Evolutionary conservation across 73 alveolate genomes (phyloP).

Genomic region (Paramecium tetraurelia): DNA sequence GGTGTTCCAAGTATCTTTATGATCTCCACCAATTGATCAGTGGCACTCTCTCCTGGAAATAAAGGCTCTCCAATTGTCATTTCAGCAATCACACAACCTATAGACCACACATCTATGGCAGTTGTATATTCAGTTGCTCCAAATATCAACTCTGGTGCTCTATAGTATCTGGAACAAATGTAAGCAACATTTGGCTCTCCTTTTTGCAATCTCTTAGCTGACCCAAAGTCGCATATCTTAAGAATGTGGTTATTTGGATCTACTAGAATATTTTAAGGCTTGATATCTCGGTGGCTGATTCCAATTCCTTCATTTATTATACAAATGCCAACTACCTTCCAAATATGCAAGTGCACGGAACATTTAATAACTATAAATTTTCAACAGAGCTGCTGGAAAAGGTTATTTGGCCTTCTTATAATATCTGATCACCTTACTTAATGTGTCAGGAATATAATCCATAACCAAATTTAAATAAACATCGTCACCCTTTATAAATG

Average conservation of each 20-base stretch:
- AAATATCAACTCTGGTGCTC: slow-evolving; percentile 97
- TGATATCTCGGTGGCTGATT: slow-evolving; percentile 90
- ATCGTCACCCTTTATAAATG: slow-evolving; percentile 57
- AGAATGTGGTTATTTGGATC: slow-evolving; percentile 73
- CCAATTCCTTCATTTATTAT: slow-evolving; percentile 45
- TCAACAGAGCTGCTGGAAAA: slow-evolving; percentile 76
- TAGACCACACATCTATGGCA: slow-evolving; percentile 89
- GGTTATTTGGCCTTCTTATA: slow-evolving; percentile 69
- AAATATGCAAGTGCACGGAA: slow-evolving; percentile 82
- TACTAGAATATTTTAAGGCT: slow-evolving; percentile 83
- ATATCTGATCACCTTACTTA: slow-evolving; percentile 72
- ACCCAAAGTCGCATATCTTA: slow-evolving; percentile 93
- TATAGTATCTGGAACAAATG: slow-evolving; percentile 78
- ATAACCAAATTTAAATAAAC: slow-evolving; percentile 81
- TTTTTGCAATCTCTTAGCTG: slow-evolving; percentile 85
- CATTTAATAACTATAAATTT: slow-evolving; percentile 83
- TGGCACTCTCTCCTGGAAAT: slow-evolving; percentile 70
- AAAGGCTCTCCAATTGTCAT: slow-evolving; percentile 73
- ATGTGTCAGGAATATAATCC: slow-evolving; percentile 89
- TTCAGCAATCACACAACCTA: slow-evolving; percentile 73
- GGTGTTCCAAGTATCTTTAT: slow-evolving; percentile 77
- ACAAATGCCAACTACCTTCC: slow-evolving; percentile 54
- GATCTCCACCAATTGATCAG: slow-evolving; percentile 76
- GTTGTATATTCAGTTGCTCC: slow-evolving; percentile 92
- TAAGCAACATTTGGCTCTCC: slow-evolving; percentile 96